phyloP scores from a whole-genome alignment of 805 yeast genomes.

The Candida pseudofarinosa region DNA sequence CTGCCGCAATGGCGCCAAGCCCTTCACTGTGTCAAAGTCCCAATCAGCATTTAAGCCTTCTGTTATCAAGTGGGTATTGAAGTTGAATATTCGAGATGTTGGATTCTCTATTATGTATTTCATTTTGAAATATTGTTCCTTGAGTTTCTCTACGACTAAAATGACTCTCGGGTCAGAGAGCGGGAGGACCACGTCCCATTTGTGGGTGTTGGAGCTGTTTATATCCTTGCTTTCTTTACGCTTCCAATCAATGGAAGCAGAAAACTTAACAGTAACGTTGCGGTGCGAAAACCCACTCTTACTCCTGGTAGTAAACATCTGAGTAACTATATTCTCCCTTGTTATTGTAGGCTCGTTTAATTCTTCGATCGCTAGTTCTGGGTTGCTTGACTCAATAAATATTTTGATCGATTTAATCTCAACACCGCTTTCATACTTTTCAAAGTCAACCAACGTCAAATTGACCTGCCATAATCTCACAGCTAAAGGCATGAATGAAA shows the following conservation, averaged over 20 bases:
- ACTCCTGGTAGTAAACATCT: slow-evolving; percentile 32
- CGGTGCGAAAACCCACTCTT: slow-evolving; percentile 37
- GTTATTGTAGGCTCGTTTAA: slow-evolving; percentile 4
- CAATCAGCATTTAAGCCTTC: slow-evolving; percentile 19
- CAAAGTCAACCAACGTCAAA: slow-evolving; percentile 6
- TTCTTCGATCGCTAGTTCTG: slow-evolving; percentile 21
- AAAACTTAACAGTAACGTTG: slow-evolving; percentile 27
- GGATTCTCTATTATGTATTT: slow-evolving; percentile 68
- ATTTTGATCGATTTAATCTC: slow-evolving; percentile 15
- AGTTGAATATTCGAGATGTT: slow-evolving; percentile 63
- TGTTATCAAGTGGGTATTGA: slow-evolving; percentile 44
- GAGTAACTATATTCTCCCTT: slow-evolving; percentile 5
- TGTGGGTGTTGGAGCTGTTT: slow-evolving; percentile 29
- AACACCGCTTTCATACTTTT: slow-evolving; percentile 2
- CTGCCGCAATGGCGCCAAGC: slow-evolving; percentile 28
- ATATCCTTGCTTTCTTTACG: slow-evolving; percentile 15
- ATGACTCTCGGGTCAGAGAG: slow-evolving; percentile 68
- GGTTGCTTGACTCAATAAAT: slow-evolving; percentile 20
- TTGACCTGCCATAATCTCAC: slow-evolving; percentile 29
- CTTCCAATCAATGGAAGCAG: slow-evolving; percentile 29
- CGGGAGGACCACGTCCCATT: slow-evolving; percentile 55
- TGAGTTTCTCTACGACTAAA: slow-evolving; percentile 27
- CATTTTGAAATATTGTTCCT: slow-evolving; percentile 22
- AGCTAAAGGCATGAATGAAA: slow-evolving; percentile 24
- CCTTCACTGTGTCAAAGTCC: slow-evolving; percentile 20